These are phyloP conservation scores for Excoecaria cochinchinensis DNA, from an alignment of 345 rosid species.

Conservation along the genomic window DNA sequence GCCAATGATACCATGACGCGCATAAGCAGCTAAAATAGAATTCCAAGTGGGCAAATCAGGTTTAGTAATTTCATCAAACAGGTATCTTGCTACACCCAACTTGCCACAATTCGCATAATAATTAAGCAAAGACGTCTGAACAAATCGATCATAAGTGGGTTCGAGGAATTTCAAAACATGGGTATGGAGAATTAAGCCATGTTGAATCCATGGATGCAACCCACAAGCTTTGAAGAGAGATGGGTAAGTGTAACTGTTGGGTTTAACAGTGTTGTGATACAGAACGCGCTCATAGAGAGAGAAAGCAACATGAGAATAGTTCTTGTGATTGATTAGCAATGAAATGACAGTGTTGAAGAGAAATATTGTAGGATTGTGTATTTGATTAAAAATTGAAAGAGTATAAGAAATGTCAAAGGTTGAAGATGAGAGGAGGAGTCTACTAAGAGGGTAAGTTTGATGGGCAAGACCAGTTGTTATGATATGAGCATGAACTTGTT, in stretches of 20 bases:
- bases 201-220: constrained; percentile 35
- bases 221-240: constrained; percentile 65
- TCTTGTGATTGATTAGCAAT: constrained; percentile 27
- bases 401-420: constrained; percentile 38
- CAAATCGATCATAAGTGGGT: constrained; percentile 44
- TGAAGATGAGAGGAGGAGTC: constrained; percentile 48
- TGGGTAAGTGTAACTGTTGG: constrained; percentile 60
- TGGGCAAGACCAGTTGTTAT: constrained; percentile 47
- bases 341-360: constrained; percentile 61
- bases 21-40: constrained; percentile 53
- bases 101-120: constrained; percentile 52
- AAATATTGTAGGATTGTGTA: constrained; percentile 51
- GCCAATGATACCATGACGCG: constrained; percentile 22
- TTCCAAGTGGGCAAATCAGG: constrained; percentile 75
- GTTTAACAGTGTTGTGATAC: constrained; percentile 23
- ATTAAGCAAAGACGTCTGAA: constrained; percentile 52
- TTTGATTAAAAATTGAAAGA: constrained; percentile 47
- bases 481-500: constrained; percentile 53
- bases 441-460: constrained; percentile 65
- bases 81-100: constrained; percentile 42
- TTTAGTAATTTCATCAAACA: constrained; percentile 48
- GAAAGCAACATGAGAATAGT: constrained; percentile 41
- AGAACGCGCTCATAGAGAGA: constrained; percentile 42
- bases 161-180: constrained; percentile 56
- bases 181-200: constrained; percentile 55